Evolutionary conservation across 495 filamentous ascomycete genomes (phyloP).

Genomic region (Penicillium desertorum): DNA sequence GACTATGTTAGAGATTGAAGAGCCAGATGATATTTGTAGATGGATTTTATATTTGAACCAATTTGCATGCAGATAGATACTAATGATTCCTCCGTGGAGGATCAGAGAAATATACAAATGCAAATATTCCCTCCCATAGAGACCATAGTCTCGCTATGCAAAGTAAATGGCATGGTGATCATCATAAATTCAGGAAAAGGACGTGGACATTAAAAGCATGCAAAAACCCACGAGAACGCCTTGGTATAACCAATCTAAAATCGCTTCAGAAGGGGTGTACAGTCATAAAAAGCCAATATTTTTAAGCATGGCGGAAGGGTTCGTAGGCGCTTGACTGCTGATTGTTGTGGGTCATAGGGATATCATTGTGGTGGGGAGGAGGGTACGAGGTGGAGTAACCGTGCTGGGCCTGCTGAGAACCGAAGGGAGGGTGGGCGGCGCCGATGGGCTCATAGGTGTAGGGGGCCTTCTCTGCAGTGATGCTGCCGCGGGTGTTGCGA

Average conservation of each 20-base stretch:
- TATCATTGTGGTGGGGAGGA: constrained; percentile 24
- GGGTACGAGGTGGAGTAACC: constrained; percentile 34
- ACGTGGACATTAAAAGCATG: constrained; percentile 15
- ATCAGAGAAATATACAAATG: constrained; percentile 2
- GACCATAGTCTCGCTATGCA: constrained; percentile 3
- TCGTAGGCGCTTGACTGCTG: constrained; percentile 41
- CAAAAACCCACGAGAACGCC: constrained; percentile 22
- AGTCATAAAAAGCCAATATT: not conserved
- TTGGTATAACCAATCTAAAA: constrained; percentile 29
- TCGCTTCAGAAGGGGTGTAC: constrained; percentile 20
- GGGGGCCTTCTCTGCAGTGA: constrained; percentile 51
- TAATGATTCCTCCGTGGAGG: not conserved
- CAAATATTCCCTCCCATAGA: not conserved
- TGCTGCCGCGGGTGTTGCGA: constrained; percentile 20
- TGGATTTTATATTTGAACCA: not conserved
- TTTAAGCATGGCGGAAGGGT: constrained; percentile 48
- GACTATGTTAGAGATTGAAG: not conserved
- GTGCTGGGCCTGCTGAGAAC: constrained; percentile 20
- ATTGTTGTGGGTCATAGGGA: constrained; percentile 26
- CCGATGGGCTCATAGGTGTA: constrained; percentile 53
- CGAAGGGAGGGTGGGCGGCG: constrained; percentile 26
- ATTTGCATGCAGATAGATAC: constrained; percentile 1
- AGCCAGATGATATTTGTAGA: not conserved
- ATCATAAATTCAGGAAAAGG: constrained; percentile 16
- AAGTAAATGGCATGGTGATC: constrained; percentile 9